Evolutionary conservation across 148 eudicot species (phyloP).

Genomic region (Fallopia convolvulus): DNA sequence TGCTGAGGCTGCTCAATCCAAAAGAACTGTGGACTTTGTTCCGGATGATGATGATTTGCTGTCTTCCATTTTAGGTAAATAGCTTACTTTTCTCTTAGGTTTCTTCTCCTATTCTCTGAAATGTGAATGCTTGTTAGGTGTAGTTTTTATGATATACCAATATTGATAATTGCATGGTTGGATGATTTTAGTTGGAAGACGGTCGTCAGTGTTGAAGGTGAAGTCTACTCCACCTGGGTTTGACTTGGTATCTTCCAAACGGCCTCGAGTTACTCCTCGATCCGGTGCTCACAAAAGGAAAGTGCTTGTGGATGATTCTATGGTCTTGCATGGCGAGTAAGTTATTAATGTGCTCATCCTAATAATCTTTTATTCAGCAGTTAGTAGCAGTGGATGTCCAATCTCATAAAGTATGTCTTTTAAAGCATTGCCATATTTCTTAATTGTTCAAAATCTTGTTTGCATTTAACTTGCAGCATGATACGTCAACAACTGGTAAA

Average conservation of each 20-base stretch:
- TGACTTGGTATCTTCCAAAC: constrained; percentile 45
- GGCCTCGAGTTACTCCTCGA: constrained; percentile 46
- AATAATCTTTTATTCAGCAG: background rate
- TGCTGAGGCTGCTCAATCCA: constrained; percentile 43
- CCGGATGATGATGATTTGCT: constrained; percentile 88
- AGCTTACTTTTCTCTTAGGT: background rate
- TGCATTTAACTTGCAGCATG: constrained; percentile 28
- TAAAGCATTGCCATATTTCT: background rate
- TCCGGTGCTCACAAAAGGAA: constrained; percentile 63
- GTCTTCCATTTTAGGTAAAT: constrained; percentile 85
- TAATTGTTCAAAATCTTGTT: background rate
- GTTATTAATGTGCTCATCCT: constrained; percentile 22
- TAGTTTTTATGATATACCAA: background rate
- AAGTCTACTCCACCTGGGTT: constrained; percentile 54
- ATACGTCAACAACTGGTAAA: constrained; percentile 79
- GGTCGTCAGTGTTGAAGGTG: constrained; percentile 60
- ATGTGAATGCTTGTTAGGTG: background rate
- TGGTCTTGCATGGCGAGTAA: constrained; percentile 99
- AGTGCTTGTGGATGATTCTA: constrained; percentile 73
- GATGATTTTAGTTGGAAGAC: constrained; percentile 60
- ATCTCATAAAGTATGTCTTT: background rate
- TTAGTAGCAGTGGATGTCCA: background rate
- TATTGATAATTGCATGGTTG: background rate
- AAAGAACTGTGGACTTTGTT: constrained; percentile 46
- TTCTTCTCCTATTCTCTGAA: background rate